phyloP scores from a whole-genome alignment of 805 yeast species.

The Priceomyces haplophilus region DNA sequence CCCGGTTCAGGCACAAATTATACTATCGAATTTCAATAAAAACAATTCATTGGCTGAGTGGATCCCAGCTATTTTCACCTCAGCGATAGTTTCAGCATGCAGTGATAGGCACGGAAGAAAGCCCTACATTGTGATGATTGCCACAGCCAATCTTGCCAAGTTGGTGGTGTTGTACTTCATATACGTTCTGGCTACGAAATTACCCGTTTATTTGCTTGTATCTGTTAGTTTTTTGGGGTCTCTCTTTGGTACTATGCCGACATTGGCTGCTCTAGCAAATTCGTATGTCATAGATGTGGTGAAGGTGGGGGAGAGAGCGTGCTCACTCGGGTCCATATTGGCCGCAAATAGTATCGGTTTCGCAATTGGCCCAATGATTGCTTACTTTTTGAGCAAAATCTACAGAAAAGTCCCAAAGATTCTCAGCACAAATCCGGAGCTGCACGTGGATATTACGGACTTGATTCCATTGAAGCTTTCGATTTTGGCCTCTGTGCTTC shows the following conservation, averaged over 20 bases:
- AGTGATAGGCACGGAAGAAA: conserved; percentile 33
- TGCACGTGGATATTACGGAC: background rate
- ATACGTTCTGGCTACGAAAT: conserved; percentile 14
- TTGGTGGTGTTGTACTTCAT: background rate
- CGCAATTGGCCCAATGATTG: conserved; percentile 55
- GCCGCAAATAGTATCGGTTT: conserved; percentile 55
- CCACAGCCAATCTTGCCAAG: conserved; percentile 11
- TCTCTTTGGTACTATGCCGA: conserved; percentile 55
- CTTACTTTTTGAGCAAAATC: background rate
- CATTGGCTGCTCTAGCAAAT: conserved; percentile 52
- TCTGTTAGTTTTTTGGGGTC: conserved; percentile 42
- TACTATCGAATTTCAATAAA: conserved; percentile 47
- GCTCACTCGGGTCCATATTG: conserved; percentile 50
- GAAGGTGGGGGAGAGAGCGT: conserved; percentile 51
- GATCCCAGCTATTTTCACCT: conserved; percentile 24
- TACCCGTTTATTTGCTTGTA: conserved; percentile 32
- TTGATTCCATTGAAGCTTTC: conserved; percentile 23
- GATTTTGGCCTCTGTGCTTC: conserved; percentile 28
- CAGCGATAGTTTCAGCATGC: conserved; percentile 44
- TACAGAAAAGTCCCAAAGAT: background rate
- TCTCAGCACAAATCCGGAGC: background rate
- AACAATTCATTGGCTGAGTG: conserved; percentile 48
- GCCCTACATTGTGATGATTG: conserved; percentile 18
- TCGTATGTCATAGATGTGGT: conserved; percentile 73
- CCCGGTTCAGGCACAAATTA: conserved; percentile 27